Conservation (phyloP, 2,329 filamentous ascomycete species). For the Aspergillus brasiliensis region DNA sequence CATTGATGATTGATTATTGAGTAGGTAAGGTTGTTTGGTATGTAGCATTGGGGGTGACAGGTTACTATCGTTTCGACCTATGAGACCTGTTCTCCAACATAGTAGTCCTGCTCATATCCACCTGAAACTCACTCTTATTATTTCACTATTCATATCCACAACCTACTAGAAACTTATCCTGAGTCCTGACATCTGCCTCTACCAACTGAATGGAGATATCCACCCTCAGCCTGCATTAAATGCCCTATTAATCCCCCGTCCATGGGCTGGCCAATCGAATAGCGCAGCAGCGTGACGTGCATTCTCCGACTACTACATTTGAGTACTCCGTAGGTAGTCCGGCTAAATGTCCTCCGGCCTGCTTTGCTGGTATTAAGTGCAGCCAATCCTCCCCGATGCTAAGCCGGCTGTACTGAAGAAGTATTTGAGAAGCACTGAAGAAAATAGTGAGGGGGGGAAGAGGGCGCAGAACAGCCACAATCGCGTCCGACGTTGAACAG, state of each 20-base stretch:
- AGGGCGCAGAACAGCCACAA: too few species aligned
- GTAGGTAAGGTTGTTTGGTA: background rate
- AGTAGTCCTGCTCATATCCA: background rate
- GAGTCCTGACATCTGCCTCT: too few species aligned
- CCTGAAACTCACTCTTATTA: background rate
- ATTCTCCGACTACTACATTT: background rate
- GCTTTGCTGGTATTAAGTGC: background rate
- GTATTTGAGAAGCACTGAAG: too few species aligned
- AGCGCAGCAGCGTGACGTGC: background rate
- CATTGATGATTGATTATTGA: background rate
- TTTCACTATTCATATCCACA: background rate
- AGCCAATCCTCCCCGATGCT: background rate
- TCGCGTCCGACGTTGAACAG: too few species aligned
- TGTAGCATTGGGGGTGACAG: background rate
- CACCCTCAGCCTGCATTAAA: background rate
- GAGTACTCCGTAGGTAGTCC: background rate
- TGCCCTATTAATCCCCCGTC: background rate
- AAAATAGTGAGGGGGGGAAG: too few species aligned
- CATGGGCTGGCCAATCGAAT: background rate
- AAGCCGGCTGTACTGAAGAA: background rate
- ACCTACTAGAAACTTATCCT: background rate
- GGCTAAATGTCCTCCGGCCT: conserved; percentile 3
- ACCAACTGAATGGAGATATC: background rate
- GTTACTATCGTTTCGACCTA: background rate
- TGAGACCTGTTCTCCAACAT: background rate